A percentile compares a stretch with the other conserved stretches of the same genome.
Conservation (phyloP, 2,329 filamentous ascomycete genomes). For the Macrophomina tecta region DNA sequence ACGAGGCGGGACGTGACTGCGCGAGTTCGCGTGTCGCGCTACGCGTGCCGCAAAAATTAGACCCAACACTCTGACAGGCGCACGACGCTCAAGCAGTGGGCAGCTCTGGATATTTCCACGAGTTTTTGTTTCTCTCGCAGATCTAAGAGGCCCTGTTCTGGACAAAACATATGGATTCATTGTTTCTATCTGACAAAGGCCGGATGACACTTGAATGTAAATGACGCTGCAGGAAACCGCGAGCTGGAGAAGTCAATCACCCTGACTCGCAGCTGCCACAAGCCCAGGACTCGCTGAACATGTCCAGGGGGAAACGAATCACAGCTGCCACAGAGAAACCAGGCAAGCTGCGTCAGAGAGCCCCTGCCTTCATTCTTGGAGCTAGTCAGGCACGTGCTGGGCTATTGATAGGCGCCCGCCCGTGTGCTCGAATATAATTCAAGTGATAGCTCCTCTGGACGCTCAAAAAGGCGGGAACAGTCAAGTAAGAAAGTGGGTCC, state of each 20-base stretch:
- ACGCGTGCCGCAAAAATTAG: constrained; percentile 11
- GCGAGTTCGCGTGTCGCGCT: constrained; percentile 23
- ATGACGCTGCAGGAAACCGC: too few species aligned
- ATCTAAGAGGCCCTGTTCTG: not conserved
- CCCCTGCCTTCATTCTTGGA: constrained; percentile 24
- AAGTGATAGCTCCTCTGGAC: not conserved
- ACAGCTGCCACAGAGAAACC: constrained; percentile 20
- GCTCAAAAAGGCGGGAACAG: not conserved
- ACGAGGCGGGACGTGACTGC: constrained; percentile 19
- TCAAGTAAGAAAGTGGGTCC: too few species aligned
- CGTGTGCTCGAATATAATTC: constrained; percentile 6
- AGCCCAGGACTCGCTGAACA: not conserved
- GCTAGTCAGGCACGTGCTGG: constrained; percentile 7
- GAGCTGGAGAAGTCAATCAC: too few species aligned
- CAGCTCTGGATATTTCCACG: not conserved
- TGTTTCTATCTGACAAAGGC: too few species aligned
- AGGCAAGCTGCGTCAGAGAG: constrained; percentile 26
- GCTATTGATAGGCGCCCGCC: not conserved
- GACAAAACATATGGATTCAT: too few species aligned
- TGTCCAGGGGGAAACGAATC: constrained; percentile 27
- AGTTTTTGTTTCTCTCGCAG: not conserved
- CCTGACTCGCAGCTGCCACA: not conserved
- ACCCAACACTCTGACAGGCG: not conserved
- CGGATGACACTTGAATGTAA: too few species aligned
- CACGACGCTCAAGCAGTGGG: not conserved